phyloP scores from a whole-genome alignment of 495 filamentous ascomycete genomes.

The Talaromyces adpressus region DNA sequence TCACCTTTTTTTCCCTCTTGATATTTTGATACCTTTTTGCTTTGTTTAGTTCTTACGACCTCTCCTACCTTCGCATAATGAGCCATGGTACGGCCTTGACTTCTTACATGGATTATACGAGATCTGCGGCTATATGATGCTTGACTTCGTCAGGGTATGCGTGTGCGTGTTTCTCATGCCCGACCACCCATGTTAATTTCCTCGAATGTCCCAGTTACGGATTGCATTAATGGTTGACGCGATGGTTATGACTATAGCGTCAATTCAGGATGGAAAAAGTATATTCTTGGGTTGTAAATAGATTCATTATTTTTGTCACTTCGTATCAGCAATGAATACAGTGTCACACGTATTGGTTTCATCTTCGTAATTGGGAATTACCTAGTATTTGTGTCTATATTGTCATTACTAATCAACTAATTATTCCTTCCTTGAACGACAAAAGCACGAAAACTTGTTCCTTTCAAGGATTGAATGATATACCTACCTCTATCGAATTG shows the following conservation, averaged over 20 bases:
- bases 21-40: constrained; percentile 4
- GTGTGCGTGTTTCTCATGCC: not conserved
- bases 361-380: not conserved
- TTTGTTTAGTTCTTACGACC: not conserved
- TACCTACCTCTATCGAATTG: no score
- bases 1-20: not conserved
- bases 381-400: no score
- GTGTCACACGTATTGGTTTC: not conserved
- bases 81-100: not conserved
- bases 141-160: not conserved
- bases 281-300: constrained; percentile 9
- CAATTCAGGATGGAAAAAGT: not conserved
- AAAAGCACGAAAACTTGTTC: no score
- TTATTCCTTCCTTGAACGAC: not conserved
- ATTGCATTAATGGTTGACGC: not conserved
- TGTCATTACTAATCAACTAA: no score
- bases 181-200: not conserved
- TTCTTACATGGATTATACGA: not conserved
- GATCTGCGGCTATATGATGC: not conserved
- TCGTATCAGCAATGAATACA: constrained; percentile 10
- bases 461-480: no score
- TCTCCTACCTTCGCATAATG: not conserved
- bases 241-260: not conserved
- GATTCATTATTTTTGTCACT: constrained; percentile 1
- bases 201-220: not conserved